Percentiles rank a stretch among this genome's conserved stretches.
Evolutionary conservation across 2,329 filamentous ascomycete species (phyloP).

Genomic region (Ramichloridium luteum): DNA sequence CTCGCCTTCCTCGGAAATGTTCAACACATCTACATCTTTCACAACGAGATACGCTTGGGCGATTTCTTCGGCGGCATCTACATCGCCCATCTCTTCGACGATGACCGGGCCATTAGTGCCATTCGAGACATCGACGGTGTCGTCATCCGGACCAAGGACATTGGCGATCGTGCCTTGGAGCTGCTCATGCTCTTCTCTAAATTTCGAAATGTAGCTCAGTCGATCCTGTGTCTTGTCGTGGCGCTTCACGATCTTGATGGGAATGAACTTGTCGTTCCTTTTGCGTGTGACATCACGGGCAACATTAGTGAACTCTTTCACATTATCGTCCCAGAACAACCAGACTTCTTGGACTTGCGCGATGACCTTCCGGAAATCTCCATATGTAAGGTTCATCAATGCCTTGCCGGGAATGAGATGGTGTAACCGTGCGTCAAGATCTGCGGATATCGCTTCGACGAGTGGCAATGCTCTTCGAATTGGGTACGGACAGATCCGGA

Average conservation of each 20-base stretch:
- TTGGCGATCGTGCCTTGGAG: conserved; percentile 92
- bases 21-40: conserved; percentile 87
- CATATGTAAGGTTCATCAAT: conserved; percentile 83
- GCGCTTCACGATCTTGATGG: conserved; percentile 85
- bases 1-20: conserved; percentile 82
- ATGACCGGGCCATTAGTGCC: conserved; percentile 55
- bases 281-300: conserved; percentile 88
- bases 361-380: conserved; percentile 80
- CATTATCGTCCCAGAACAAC: conserved; percentile 83
- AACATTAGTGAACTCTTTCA: conserved; percentile 96
- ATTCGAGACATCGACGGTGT: conserved; percentile 41
- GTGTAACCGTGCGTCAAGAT: conserved; percentile 79
- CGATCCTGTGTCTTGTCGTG: conserved; percentile 83
- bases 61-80: conserved; percentile 94
- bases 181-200: conserved; percentile 95
- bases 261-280: conserved; percentile 94
- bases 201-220: conserved; percentile 85
- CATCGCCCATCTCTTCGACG: conserved; percentile 89
- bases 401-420: conserved; percentile 73
- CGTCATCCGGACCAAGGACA: conserved; percentile 61
- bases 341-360: conserved; percentile 74
- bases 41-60: conserved; percentile 86
- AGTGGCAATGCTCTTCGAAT: conserved; percentile 81
- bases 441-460: conserved; percentile 92
- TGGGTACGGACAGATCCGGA: conserved; percentile 91